Base-by-base conservation (phyloP, 2,329 filamentous ascomycete species). In the Xylariaceae sp. region DNA sequence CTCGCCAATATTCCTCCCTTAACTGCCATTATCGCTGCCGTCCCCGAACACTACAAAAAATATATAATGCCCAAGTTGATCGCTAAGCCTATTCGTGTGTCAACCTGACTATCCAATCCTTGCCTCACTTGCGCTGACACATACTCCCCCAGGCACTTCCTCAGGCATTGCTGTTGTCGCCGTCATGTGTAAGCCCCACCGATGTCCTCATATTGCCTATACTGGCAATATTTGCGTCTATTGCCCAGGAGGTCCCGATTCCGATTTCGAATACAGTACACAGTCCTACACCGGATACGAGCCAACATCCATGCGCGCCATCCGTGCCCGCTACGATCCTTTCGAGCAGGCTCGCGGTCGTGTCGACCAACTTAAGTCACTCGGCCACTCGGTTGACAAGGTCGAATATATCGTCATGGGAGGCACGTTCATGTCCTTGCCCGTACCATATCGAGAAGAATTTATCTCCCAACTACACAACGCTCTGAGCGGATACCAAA, bases 401-500 rank as follows among this genome's bases (percentile, higher is more conserved):
- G 95, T 99, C 20, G 95, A 99, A 78, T 99, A 98, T 74, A 99
- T 99, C 71, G 96, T 99, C 72, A 99, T 99, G 95, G 95, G 95
- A 57, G 95, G 95, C 64, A 99, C 95, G 0, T 99, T 99, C 76
- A 99, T 99, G 96, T 98, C 93, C 2, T 77, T 99, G 21, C 83
- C 93, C 7, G 87, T 92, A 67, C 87, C 89, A 20, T 99, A 99
- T 74, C 83, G 95, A 23, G 91, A 99, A 59, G 87, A 90, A 54
- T 99, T 99, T 69, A 96, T 99, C 57, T 89, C 92, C 1, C 93
- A 97, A 70, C 82, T 99, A 48, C 95, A 99, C 77, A 99, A 99
- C 71, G 95, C 95, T 1, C 84, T 99, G 7, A 97, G 92, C 64
- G 95, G 95, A 7, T 99, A 99, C 71, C 91, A 96, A 68, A 96